Evolutionary conservation across 192 early-diverging fungal genomes (phyloP).

Genomic region (Backusella westeae): DNA sequence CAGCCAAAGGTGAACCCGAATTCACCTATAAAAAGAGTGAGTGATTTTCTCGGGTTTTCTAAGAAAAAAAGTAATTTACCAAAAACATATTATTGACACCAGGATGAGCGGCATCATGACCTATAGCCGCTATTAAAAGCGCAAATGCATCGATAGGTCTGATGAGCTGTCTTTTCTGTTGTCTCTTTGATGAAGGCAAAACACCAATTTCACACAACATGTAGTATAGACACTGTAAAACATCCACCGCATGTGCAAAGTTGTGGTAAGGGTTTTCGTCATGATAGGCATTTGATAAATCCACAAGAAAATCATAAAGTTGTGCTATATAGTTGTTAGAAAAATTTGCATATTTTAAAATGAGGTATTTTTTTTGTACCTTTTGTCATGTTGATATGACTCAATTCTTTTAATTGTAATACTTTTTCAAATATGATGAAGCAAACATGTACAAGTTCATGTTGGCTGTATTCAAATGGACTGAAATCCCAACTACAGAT

Average conservation of each 20-base stretch:
- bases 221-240: slow-evolving; percentile 86
- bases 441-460: slow-evolving; percentile 66
- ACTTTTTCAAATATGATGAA: slow-evolving; percentile 69
- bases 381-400: slow-evolving; percentile 56
- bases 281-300: slow-evolving; percentile 54
- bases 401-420: slow-evolving; percentile 50
- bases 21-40: neutral
- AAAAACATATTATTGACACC: slow-evolving; percentile 95
- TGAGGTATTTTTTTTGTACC: slow-evolving; percentile 26
- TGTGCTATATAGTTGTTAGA: slow-evolving; percentile 33
- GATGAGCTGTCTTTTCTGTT: slow-evolving; percentile 23
- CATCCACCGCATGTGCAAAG: slow-evolving; percentile 93
- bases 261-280: slow-evolving; percentile 90
- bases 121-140: slow-evolving; percentile 70
- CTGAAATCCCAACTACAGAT: slow-evolving; percentile 69
- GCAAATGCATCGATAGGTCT: slow-evolving; percentile 68
- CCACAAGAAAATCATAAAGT: slow-evolving; percentile 52
- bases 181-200: slow-evolving; percentile 32
- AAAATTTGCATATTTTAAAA: neutral
- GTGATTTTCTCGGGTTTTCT: too few relatives aligned
- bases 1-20: slow-evolving; percentile 73
- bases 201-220: slow-evolving; percentile 68
- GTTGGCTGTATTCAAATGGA: slow-evolving; percentile 61
- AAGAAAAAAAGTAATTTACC: slow-evolving; percentile 29
- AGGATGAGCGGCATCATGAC: slow-evolving; percentile 87